phyloP scores from a whole-genome alignment of 2,329 filamentous ascomycete species.

The Thyridium curvatum region DNA sequence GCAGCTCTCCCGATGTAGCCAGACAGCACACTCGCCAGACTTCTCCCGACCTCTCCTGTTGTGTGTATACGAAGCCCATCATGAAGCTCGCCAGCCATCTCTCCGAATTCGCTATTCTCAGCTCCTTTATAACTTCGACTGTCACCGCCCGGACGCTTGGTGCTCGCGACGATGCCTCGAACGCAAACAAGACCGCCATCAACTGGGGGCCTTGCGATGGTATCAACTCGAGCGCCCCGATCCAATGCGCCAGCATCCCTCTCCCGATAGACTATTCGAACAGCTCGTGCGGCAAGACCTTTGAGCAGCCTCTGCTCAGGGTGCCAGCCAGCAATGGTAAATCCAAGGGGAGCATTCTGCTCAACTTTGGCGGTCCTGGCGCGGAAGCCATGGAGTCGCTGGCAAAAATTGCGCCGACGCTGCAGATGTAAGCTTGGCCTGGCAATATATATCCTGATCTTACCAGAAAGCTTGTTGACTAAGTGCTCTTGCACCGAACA shows the following conservation, averaged over 20 bases:
- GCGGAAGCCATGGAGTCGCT: constrained; percentile 4
- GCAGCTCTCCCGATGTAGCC: too few species aligned
- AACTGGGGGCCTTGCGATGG: not conserved
- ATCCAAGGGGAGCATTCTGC: constrained; percentile 21
- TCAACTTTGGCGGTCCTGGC: constrained; percentile 26
- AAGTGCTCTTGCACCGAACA: too few species aligned
- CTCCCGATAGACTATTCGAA: constrained; percentile 27
- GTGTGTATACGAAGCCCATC: too few species aligned
- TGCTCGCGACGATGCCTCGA: too few species aligned
- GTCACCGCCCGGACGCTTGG: too few species aligned
- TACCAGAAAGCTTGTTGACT: too few species aligned
- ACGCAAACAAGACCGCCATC: not conserved
- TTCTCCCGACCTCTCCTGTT: too few species aligned
- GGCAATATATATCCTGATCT: too few species aligned
- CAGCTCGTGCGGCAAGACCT: constrained; percentile 9
- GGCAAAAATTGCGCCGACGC: not conserved
- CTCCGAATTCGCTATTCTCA: too few species aligned
- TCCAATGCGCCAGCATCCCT: constrained; percentile 18
- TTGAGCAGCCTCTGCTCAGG: constrained; percentile 19
- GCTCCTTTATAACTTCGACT: too few species aligned
- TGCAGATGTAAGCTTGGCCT: not conserved
- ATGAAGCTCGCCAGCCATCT: too few species aligned
- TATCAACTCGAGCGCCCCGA: not conserved
- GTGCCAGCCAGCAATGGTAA: constrained; percentile 17
- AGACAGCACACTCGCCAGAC: too few species aligned